Percentiles rank a stretch among this genome's conserved stretches.
These are phyloP conservation scores for Suillus plorans DNA, from an alignment of 768 basidiomycete species.

Conservation along the genomic window DNA sequence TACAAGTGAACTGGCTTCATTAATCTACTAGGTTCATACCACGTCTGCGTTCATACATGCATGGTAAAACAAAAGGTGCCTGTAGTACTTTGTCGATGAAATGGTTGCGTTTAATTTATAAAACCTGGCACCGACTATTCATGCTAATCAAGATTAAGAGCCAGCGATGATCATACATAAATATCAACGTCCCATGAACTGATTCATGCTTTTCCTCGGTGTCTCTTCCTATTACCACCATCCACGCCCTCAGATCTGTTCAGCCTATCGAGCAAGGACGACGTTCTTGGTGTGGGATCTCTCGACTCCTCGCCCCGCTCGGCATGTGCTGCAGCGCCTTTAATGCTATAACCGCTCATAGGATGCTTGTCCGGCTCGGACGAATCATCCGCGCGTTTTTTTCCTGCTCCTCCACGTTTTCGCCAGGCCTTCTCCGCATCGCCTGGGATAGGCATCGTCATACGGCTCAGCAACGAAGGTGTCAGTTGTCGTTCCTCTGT, in stretches of 20 bases:
- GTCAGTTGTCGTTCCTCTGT: conserved; percentile 25
- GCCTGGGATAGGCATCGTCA: conserved; percentile 24
- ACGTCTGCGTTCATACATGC: background rate
- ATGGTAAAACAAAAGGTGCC: background rate
- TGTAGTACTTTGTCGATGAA: background rate
- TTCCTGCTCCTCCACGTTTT: conserved; percentile 15
- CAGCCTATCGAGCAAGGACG: conserved; percentile 39
- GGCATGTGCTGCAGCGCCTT: conserved; percentile 46
- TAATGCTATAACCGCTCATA: conserved; percentile 50
- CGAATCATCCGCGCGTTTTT: conserved; percentile 20
- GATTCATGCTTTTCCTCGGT: conserved; percentile 15
- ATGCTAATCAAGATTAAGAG: conserved; percentile 1
- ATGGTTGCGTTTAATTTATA: background rate
- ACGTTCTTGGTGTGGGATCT: conserved; percentile 12
- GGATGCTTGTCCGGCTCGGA: conserved; percentile 34
- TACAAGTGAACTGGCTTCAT: background rate
- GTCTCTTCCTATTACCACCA: conserved; percentile 26
- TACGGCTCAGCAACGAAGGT: conserved; percentile 47
- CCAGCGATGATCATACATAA: background rate
- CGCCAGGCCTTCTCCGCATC: conserved; percentile 16
- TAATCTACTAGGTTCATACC: background rate
- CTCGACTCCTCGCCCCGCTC: conserved; percentile 19
- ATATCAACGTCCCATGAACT: background rate
- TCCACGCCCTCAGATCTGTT: conserved; percentile 18
- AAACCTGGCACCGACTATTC: background rate